Evolutionary conservation across 306 rosid genomes (phyloP), one percentile per base, ranked within the genome.

Genomic region (Quercus wislizeni): DNA sequence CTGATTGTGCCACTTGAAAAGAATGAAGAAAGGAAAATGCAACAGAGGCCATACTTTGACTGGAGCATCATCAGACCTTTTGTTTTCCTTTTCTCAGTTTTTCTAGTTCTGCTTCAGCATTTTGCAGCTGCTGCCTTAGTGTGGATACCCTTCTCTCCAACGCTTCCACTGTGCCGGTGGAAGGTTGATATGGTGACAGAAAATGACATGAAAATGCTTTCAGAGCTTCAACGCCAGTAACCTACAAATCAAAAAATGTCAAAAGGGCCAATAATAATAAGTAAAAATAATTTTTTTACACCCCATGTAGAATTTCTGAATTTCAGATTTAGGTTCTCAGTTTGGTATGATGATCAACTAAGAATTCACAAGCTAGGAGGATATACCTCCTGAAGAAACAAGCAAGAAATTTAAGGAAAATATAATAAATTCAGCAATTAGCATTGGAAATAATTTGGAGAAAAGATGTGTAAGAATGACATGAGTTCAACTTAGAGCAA

Each of bases 201-300:
- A 96, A 96, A 56, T 89, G 79, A 21, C 55, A 27, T 33, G 99
- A 96, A 87, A 96, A 96, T 20, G 88, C 86, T 86, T 78, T 87
- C 79, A 96, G 77, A 59, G 98, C 96, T 55, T 89, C 94, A 43
- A 93, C 90, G 61, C 99, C 97, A 5, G 99, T 96, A 78, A 96
- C 99, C 99, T 96, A 71, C 78, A 82, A 67, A 76, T 82, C 61
- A 49, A 75, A 13, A 67, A 63, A 28, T 51, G 55, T n/a, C 69
- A 38, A 81, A 71, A 28, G 27, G 51, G n/a, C 54, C 77, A 71
- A 61, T 61, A 55, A 62, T 9, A 82, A 68, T 38, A 21, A 25
- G 59, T 69, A 74, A 30, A 59, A 64, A 14, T 28, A 30, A 64
- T 6, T 64, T 15, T 10, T 64, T 64, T 64, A 64, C 20, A 30